A percentile compares a stretch with the other conserved stretches of the same genome.
These are phyloP conservation scores for Blepharisma stoltei DNA, from an alignment of 73 alveolate species.

Conservation along the genomic window DNA sequence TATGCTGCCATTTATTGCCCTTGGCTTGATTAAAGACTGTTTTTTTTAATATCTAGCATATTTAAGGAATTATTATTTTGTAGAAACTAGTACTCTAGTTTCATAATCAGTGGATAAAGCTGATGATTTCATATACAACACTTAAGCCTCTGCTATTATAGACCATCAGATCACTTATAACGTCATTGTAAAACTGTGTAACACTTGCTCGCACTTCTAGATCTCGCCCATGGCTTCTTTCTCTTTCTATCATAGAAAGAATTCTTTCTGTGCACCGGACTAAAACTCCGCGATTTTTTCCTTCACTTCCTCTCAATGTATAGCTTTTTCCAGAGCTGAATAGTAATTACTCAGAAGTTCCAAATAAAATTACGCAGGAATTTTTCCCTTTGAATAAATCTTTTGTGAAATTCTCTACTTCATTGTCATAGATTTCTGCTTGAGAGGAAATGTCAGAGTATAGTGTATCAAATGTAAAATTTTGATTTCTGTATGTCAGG, in stretches of 20 bases:
- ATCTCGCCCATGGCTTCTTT: neutral
- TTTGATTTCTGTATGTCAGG: neutral
- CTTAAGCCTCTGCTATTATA: neutral
- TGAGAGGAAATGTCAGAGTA: neutral
- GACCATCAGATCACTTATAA: constrained; percentile 22
- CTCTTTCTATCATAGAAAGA: constrained; percentile 20
- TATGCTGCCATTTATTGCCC: too few species aligned
- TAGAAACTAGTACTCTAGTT: too few species aligned
- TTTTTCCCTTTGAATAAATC: constrained; percentile 17
- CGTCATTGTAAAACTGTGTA: neutral
- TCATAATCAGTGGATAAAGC: too few species aligned
- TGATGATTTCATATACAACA: too few species aligned
- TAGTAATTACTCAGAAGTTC: constrained; percentile 43
- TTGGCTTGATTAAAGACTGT: too few species aligned
- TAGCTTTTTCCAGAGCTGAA: constrained; percentile 46
- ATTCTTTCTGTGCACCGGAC: constrained; percentile 49
- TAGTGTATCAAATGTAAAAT: neutral
- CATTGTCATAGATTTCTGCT: neutral
- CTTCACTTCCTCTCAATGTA: constrained; percentile 56
- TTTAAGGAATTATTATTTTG: too few species aligned
- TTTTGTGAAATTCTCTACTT: neutral
- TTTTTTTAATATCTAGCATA: too few species aligned
- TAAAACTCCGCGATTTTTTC: constrained; percentile 48
- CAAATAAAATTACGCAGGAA: constrained; percentile 39
- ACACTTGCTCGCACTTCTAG: constrained; percentile 1